Evolutionary conservation across 352 stramenopile genomes (phyloP).

Genomic region (Globisporangium irregulare): DNA sequence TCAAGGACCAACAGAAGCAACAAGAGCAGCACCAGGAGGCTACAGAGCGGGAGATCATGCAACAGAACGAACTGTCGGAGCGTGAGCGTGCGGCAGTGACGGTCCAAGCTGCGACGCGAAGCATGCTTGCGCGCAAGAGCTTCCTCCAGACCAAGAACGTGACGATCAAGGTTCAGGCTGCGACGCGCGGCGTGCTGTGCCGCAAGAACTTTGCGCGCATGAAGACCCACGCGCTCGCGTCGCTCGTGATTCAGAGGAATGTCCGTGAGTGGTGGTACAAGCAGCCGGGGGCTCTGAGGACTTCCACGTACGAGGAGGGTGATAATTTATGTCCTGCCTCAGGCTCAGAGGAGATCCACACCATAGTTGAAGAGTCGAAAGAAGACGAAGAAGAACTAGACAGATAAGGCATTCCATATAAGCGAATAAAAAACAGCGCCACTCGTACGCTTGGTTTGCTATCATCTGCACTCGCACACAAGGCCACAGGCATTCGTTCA

Average conservation of each 20-base stretch:
- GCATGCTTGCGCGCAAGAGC: slow-evolving; percentile 76
- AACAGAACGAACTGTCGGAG: slow-evolving; percentile 38
- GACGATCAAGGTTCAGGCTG: slow-evolving; percentile 83
- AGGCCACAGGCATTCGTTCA: not conserved
- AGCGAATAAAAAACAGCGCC: not conserved
- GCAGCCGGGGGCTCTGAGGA: slow-evolving; percentile 24
- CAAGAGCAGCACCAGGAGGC: slow-evolving; percentile 24
- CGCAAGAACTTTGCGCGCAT: slow-evolving; percentile 86
- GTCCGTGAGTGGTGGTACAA: slow-evolving; percentile 86
- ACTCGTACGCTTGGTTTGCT: not conserved
- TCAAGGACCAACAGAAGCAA: slow-evolving; percentile 58
- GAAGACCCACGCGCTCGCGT: slow-evolving; percentile 80
- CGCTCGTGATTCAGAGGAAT: slow-evolving; percentile 83
- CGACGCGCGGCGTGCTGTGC: slow-evolving; percentile 75
- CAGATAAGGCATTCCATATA: not conserved
- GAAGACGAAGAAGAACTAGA: slow-evolving; percentile 1
- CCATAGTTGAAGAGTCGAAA: slow-evolving; percentile 7
- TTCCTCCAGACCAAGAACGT: slow-evolving; percentile 87
- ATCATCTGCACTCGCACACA: not conserved
- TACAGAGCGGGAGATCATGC: slow-evolving; percentile 17
- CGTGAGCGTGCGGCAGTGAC: slow-evolving; percentile 77
- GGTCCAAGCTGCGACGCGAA: slow-evolving; percentile 80
- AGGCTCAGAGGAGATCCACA: not conserved
- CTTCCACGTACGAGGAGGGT: not conserved
- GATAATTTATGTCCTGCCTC: not conserved